Conservation (phyloP, 257 asterid species). For the Parsonsia alboflavescens region DNA sequence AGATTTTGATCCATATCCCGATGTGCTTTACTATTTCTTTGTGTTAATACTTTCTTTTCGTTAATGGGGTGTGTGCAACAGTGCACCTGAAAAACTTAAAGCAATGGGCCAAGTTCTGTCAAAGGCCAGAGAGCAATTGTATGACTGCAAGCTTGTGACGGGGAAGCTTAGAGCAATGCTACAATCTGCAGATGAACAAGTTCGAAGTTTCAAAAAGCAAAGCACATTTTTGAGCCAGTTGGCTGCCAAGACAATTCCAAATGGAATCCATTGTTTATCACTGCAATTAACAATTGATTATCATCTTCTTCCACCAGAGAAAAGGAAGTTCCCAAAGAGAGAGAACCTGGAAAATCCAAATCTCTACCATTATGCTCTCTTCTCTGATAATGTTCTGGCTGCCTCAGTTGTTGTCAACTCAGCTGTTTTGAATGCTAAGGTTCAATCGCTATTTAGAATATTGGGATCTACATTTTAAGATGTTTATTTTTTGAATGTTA, state of each 20-base stretch:
- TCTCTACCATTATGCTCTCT: slow-evolving; percentile 90
- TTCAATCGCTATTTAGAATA: slow-evolving; percentile 19
- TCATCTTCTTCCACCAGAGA: slow-evolving; percentile 77
- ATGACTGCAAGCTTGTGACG: slow-evolving; percentile 87
- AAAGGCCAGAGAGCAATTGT: slow-evolving; percentile 83
- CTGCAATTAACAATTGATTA: slow-evolving; percentile 90
- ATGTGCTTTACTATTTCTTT: slow-evolving; percentile 12
- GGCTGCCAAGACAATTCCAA: slow-evolving; percentile 98
- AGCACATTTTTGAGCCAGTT: slow-evolving; percentile 95
- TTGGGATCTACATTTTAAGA: neutral
- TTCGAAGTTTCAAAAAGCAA: slow-evolving; percentile 91
- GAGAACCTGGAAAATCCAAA: slow-evolving; percentile 84
- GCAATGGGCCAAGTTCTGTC: slow-evolving; percentile 88
- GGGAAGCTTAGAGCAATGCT: slow-evolving; percentile 96
- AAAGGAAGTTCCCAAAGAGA: slow-evolving; percentile 70
- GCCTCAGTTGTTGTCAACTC: slow-evolving; percentile 98
- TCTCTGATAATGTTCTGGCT: slow-evolving; percentile 96
- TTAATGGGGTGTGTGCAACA: slow-evolving; percentile 27
- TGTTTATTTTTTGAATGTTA: slow-evolving; percentile 4
- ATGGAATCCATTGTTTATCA: slow-evolving; percentile 89
- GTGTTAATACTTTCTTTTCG: slow-evolving; percentile 19
- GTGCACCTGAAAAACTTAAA: slow-evolving; percentile 81
- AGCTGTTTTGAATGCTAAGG: slow-evolving; percentile 85
- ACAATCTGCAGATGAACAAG: slow-evolving; percentile 98
- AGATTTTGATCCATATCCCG: neutral